Percentiles rank a stretch among this genome's conserved stretches.
Evolutionary conservation across 768 basidiomycete genomes (phyloP).

Genomic region (Trametes punicea): DNA sequence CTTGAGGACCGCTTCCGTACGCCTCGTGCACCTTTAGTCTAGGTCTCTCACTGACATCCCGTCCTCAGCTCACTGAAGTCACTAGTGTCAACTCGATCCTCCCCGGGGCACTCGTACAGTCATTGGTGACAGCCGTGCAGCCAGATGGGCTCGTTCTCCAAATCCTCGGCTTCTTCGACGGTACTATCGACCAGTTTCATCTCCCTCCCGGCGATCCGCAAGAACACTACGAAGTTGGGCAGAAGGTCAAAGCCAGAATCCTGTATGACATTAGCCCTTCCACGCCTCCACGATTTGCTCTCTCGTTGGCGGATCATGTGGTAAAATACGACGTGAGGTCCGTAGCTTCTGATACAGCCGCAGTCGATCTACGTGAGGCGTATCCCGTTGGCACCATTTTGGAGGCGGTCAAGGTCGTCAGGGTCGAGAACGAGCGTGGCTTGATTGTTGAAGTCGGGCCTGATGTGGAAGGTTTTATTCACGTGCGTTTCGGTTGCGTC

Average conservation of each 20-base stretch:
- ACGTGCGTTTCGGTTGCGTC: conserved; percentile 52
- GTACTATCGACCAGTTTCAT: conserved; percentile 83
- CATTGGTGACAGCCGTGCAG: conserved; percentile 72
- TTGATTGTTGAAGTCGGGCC: conserved; percentile 64
- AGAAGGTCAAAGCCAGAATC: conserved; percentile 80
- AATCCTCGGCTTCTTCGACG: conserved; percentile 88
- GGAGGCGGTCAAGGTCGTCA: conserved; percentile 66
- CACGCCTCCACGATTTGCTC: conserved; percentile 79
- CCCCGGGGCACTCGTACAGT: conserved; percentile 81
- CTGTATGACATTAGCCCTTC: conserved; percentile 71
- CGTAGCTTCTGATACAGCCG: conserved; percentile 19
- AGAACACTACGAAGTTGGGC: conserved; percentile 55
- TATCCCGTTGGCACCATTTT: conserved; percentile 75
- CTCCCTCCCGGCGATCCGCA: conserved; percentile 44
- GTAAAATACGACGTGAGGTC: conserved; percentile 47
- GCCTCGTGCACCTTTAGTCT: conserved; percentile 22
- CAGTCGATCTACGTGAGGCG: conserved; percentile 44
- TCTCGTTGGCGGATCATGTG: conserved; percentile 73
- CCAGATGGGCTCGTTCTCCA: conserved; percentile 81
- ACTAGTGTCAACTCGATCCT: conserved; percentile 77
- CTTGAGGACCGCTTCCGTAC: conserved; percentile 54
- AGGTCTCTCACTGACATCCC: neutral
- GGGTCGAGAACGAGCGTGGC: conserved; percentile 81
- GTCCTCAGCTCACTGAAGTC: conserved; percentile 65
- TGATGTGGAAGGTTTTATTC: conserved; percentile 75